Percentiles rank a stretch among this genome's conserved stretches.
These are phyloP conservation scores for Solanum hybrid DNA, from an alignment of 305 asterid species.

Conservation along the genomic window DNA sequence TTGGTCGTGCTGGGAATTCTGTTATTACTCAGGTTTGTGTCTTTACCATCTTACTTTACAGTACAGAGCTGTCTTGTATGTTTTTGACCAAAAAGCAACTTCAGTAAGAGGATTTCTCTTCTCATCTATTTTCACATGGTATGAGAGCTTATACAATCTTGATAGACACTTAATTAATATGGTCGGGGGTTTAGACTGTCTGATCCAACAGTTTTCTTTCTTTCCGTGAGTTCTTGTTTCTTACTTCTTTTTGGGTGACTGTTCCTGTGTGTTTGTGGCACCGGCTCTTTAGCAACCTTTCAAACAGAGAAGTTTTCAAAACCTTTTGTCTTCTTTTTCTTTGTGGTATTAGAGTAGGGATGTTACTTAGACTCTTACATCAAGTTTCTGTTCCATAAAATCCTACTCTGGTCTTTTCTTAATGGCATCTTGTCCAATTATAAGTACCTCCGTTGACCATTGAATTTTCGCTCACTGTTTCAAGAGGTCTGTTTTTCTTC, in stretches of 20 bases:
- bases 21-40: slow-evolving; percentile 65
- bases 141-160: neutral
- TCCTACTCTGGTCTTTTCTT: neutral
- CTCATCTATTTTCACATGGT: neutral
- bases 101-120: neutral
- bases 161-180: neutral
- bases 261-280: neutral
- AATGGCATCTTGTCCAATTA: neutral
- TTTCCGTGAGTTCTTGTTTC: neutral
- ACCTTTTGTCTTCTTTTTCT: neutral
- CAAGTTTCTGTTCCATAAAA: neutral
- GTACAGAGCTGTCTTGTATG: neutral
- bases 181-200: neutral
- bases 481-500: neutral
- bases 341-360: neutral
- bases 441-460: neutral
- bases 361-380: neutral
- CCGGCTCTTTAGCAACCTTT: neutral
- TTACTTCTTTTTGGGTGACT: neutral
- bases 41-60: neutral
- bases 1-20: slow-evolving; percentile 53
- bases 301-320: neutral
- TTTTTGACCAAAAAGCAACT: neutral
- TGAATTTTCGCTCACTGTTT: neutral
- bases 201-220: neutral